Evolutionary conservation across 108 stramenopile species (phyloP), one percentile per base, ranked within the genome.

Genomic region (Aureococcus anophagefferens): DNA sequence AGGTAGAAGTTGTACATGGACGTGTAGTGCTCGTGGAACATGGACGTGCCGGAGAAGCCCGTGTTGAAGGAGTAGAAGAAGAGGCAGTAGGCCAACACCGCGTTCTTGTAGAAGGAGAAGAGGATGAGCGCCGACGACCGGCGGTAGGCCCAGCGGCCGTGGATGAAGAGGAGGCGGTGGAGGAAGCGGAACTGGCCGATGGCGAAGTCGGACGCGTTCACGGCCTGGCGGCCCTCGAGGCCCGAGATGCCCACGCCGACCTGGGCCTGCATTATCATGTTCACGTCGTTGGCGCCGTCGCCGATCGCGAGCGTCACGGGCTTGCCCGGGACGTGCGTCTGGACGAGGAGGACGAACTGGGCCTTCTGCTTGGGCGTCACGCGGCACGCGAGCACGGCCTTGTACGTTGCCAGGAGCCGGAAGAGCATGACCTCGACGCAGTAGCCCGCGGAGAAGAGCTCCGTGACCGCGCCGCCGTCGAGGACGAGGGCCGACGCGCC

Each of bases 91-190:
- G 91, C 90, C 73, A 96, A 84, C 28, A 93, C 83, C 46, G 95
- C 86, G 78, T 99, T 98, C 79, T 99, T 99, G 90, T 95, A 99
- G 81, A 99, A 97, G 46, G 92, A 91, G 80, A 90, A 99, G 16
- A 98, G 78, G 65, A 97, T 88, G 31, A 92, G 83, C 70, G 87
- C 94, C 66, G 84, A 81, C 72, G 91, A 79, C 64, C 98, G 89
- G 45, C 91, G 85, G 73, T 94, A 97, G 76, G 95, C 88, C 92
- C 93, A 94, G 40, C 96, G 84, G 11, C 98, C 98, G 74, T 99
- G 98, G 65, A 93, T 85, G n/a, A 99, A 86, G 64, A 98, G 70
- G 0, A 99, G 86, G 40, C 82, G 72, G 74, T 86, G 84, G 9
- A 99, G 86, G 66, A 88, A 94, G 63, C 92, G 82, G 64, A 97